Base-by-base conservation (phyloP, 106 monocot genomes). In the Iris macrosiphon region DNA sequence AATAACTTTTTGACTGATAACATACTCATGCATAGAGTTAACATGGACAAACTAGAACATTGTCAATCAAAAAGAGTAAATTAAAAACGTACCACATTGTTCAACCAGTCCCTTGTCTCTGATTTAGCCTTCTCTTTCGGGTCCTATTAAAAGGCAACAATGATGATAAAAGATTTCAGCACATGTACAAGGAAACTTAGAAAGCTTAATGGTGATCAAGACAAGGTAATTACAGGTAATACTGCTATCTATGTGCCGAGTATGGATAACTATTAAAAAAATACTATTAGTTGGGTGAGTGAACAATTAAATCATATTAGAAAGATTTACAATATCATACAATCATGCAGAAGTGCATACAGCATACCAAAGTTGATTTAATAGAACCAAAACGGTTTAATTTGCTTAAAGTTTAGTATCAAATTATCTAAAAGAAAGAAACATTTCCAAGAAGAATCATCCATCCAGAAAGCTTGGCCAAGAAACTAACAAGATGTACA, bases 41-140 rank as follows among this genome's bases (percentile, higher is more conserved):
- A n/a, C n/a, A n/a, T n/a, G n/a, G n/a, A n/a, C n/a, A n/a, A n/a
- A 33, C 2, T 18, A 53, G 2, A 53, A 53, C 1, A 31, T 52
- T 16, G 18, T 30, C 18, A 53, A 51, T 35, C 4, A 48, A 23
- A 26, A 5, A 27, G 26, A 52, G n/a, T 13, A 22, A 38, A 54
- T 15, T 27, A 5, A 20, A 42, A 16, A 48, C 73, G 55, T 82
- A 95, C 95, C 73, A 79, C 63, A 72, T 74, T 96, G 67, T 96
- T 96, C 43, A 96, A 47, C 96, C 96, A 96, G 67, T 96, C 96
- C 50, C 96, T 82, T 60, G 96, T 86, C 65, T 96, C 96, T 43
- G 96, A 73, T 66, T 96, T 96, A 4, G 96, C 96, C 63, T 90
- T 96, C 69, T 89, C 96, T 78, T 79, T 96, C 33, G 96, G 96